Base-by-base conservation (phyloP, 2,329 filamentous ascomycete species). In the Penicillium sp. region DNA sequence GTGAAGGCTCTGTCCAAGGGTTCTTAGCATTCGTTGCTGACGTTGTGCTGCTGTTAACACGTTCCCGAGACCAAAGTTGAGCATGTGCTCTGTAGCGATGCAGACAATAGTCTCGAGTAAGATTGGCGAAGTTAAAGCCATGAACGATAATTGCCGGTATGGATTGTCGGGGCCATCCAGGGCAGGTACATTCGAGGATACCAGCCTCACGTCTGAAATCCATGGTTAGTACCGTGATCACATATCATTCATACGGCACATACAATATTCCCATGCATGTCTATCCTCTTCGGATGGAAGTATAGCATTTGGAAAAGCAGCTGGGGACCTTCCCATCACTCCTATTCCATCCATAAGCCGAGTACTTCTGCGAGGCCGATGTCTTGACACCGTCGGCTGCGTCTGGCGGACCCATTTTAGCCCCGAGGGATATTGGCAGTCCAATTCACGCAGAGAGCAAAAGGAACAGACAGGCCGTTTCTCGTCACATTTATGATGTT, bases 41-140 rank as follows among this genome's bases (percentile, higher is more conserved):
- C 53, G 54, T 23, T 57, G 50, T 28, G 57, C 59, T 42, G 56
- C 59, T 7, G 46, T 50, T 27, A 53, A 51, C 7, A 61, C 42
- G 42, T 50, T 57, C 12, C 56, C 42, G 6, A 61, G 44, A 8
- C 54, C 57, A 23, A 61, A 61, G 28, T 61, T 61, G 6, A 61
- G 54, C 59, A 61, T 61, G 39, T 59, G 59, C 40, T 61, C 57
- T 23, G 57, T 59, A 3, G 59, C 56, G 48, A 60, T 61, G 45
- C 59, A 61, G 10, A 61, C 44, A 12, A 61, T 54, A 6, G 59
- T 61, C 23, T 61, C 56, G 15, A 57, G 54, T 4, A 61, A 41
- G 12, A 61, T 52, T 6, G 59, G 57, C 2, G 57, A 59, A 20
- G 56, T 59, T 4, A 61, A 27, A 0, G 59, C 57, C 5, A 47